Evolutionary conservation across 2,329 filamentous ascomycete species (phyloP), one percentile per base, ranked within the genome.

Genomic region (Escovopsis weberi): DNA sequence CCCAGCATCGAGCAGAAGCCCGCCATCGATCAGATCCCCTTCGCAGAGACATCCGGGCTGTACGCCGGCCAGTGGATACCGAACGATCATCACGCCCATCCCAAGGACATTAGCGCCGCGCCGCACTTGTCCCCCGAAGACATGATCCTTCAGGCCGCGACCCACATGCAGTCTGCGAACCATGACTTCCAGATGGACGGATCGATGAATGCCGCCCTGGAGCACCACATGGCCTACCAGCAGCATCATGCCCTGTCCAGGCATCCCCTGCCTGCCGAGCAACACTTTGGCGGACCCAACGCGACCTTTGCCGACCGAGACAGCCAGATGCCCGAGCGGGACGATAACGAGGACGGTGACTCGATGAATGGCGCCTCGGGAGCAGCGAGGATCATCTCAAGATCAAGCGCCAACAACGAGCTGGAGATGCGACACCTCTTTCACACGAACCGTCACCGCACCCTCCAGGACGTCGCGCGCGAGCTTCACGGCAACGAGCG

Each of bases 401-500:
- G 79, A 39, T 79, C 81, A 12, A 86, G 78, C 48, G 82, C 82
- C 3, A 85, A 85, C 49, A 88, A 88, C 52, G 84, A 88, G 59
- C 70, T 83, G 45, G 84, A 89, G 59, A 79, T 89, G 72, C 74
- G 83, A 37, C 80, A 85, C 54, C 68, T 89, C 40, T 82, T 85
- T 48, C 64, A 69, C n/a, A 67, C 71, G 43, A 87, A 87, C 55
- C 75, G 76, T 48, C 70, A 78, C 48, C 76, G 83, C 30, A 70
- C 63, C 28, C 61, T 89, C 26, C 74, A 77, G 49, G 82, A 88
- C 8, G 79, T 89, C 12, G 84, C 84, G 3, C 68, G 72, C 32
- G 82, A 88, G 59, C 72, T 88, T 26, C 82, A 86, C 50, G 80
- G 80, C 37, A 86, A 85, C 51, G 84, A 89, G 56, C 72, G 82